phyloP scores from a whole-genome alignment of 1,284 basidiomycete species.

The Ceratobasidium sp. region DNA sequence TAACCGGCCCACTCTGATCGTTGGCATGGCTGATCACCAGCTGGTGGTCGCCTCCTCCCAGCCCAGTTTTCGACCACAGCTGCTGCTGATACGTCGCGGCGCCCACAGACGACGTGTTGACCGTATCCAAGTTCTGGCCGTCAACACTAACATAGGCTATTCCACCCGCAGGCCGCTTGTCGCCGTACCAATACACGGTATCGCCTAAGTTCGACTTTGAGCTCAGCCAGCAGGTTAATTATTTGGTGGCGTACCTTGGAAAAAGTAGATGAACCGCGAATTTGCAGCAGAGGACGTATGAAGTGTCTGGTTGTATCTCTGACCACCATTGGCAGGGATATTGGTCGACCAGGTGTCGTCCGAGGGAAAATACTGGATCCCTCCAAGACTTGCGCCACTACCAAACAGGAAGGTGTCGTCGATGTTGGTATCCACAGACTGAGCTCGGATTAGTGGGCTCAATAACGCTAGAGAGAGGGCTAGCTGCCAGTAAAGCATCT shows the following conservation, averaged over 20 bases:
- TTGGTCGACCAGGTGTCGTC: neutral
- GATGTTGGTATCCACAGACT: neutral
- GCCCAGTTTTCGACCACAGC: constrained; percentile 13
- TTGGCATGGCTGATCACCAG: neutral
- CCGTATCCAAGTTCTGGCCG: neutral
- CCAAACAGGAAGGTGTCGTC: neutral
- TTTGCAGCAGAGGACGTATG: neutral
- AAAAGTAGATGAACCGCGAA: neutral
- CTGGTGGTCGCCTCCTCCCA: constrained; percentile 3
- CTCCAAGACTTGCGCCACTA: neutral
- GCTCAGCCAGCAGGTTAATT: neutral
- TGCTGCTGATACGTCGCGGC: constrained; percentile 1
- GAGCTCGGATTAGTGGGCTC: neutral
- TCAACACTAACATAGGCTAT: neutral
- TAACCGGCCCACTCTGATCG: neutral
- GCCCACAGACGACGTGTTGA: neutral
- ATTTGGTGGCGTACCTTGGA: neutral
- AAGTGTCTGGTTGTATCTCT: neutral
- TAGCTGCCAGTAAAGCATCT: neutral
- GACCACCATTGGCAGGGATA: neutral
- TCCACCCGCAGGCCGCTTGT: neutral
- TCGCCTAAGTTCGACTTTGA: neutral
- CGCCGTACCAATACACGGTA: constrained; percentile 4
- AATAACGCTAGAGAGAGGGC: neutral
- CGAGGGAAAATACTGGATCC: neutral